Evolutionary conservation across 2,329 filamentous ascomycete genomes (phyloP).

Genomic region (Cladophialophora carrionii): DNA sequence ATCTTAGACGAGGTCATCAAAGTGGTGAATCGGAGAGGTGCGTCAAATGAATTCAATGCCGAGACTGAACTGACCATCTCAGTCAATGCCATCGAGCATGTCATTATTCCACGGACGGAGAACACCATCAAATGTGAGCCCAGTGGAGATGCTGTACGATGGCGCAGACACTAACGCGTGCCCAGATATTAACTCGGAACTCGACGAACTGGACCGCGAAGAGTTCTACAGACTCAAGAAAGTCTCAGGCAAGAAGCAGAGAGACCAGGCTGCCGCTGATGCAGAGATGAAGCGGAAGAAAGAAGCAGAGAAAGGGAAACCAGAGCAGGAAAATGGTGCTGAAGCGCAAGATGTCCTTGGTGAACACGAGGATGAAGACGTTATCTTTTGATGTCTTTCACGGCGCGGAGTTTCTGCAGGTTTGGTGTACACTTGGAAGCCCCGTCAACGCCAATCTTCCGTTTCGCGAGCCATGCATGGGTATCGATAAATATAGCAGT

Average conservation of each 20-base stretch:
- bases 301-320: conserved; percentile 45
- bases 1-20: conserved; percentile 99
- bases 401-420: background rate
- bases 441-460: conserved; percentile 15
- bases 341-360: conserved; percentile 68
- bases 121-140: conserved; percentile 94
- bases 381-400: conserved; percentile 71
- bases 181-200: conserved; percentile 90
- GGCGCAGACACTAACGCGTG: conserved; percentile 21
- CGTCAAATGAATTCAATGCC: conserved; percentile 35
- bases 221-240: conserved; percentile 99
- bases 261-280: conserved; percentile 72
- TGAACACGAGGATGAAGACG: conserved; percentile 77
- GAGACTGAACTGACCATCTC: conserved; percentile 37
- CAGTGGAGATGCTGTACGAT: background rate
- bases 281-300: conserved; percentile 64
- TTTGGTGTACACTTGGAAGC: conserved; percentile 18
- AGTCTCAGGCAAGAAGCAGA: conserved; percentile 81
- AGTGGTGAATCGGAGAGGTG: conserved; percentile 93
- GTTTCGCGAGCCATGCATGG: conserved; percentile 28
- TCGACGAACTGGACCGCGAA: conserved; percentile 95
- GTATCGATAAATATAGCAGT: conserved; percentile 24
- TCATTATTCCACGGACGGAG: conserved; percentile 96
- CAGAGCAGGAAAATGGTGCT: conserved; percentile 42
- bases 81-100: conserved; percentile 83